A percentile compares a stretch with the other conserved stretches of the same genome.
These are phyloP conservation scores for Cryptococcus sp. DNA, from an alignment of 1,284 basidiomycete genomes.

Conservation along the genomic window DNA sequence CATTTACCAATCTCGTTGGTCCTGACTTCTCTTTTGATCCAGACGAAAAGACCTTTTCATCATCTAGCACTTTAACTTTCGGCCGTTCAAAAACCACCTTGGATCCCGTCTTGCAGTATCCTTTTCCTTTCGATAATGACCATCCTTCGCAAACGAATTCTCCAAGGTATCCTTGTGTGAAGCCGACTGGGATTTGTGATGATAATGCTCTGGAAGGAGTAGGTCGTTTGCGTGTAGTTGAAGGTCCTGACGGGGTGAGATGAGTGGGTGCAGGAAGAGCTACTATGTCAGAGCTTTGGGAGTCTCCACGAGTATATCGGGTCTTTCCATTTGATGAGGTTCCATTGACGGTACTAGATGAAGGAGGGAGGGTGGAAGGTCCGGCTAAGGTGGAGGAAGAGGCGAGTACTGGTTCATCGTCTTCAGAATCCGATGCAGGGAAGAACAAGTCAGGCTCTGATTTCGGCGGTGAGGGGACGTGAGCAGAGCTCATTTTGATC, in stretches of 20 bases:
- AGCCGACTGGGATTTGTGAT: conserved; percentile 17
- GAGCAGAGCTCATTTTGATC: conserved; percentile 2
- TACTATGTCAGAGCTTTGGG: conserved; percentile 7
- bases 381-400: not conserved
- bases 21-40: conserved; percentile 29
- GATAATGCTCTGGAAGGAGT: conserved; percentile 16
- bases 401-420: conserved; percentile 9
- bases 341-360: not conserved
- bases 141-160: conserved; percentile 48
- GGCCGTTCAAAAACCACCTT: conserved; percentile 41
- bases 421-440: conserved; percentile 31
- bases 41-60: conserved; percentile 6
- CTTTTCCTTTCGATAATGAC: conserved; percentile 47
- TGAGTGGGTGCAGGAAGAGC: conserved; percentile 5
- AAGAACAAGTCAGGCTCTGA: conserved; percentile 38
- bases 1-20: conserved; percentile 38
- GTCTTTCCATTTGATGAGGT: not conserved
- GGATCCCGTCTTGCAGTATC: conserved; percentile 43
- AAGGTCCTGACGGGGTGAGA: conserved; percentile 7
- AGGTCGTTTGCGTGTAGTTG: conserved; percentile 13
- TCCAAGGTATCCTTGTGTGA: conserved; percentile 42
- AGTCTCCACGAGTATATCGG: not conserved
- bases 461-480: not conserved
- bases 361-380: not conserved
- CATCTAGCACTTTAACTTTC: conserved; percentile 22